A percentile compares a stretch with the other conserved stretches of the same genome.
These are phyloP conservation scores for Pelargonium nanum DNA, from an alignment of 345 rosid genomes.

Conservation along the genomic window DNA sequence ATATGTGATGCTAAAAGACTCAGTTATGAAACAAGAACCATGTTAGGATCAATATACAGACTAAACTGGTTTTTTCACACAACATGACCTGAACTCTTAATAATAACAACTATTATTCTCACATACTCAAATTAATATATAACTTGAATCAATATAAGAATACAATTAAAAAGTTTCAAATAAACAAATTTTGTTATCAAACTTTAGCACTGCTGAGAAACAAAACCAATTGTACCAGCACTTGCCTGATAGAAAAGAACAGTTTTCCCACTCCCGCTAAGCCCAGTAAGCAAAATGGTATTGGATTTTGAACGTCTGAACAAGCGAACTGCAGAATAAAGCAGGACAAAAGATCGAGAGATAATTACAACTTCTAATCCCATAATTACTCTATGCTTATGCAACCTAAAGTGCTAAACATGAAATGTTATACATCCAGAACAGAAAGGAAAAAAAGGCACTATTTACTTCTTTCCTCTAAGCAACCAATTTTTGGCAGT, in stretches of 20 bases:
- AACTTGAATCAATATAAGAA: too few relatives aligned
- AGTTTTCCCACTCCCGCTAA: background rate
- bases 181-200: background rate
- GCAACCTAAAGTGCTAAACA: too few relatives aligned
- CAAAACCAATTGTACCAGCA: background rate
- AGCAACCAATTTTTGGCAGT: background rate
- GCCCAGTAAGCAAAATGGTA: background rate
- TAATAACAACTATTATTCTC: too few relatives aligned
- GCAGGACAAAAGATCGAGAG: background rate
- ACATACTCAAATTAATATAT: too few relatives aligned
- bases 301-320: background rate
- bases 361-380: background rate
- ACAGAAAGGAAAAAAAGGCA: background rate
- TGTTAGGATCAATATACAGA: too few relatives aligned
- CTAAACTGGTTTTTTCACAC: too few relatives aligned
- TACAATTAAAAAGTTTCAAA: too few relatives aligned
- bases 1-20: too few relatives aligned
- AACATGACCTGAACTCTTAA: too few relatives aligned
- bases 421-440: too few relatives aligned
- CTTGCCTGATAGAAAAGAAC: conserved; percentile 1
- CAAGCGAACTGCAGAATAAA: background rate
- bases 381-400: too few relatives aligned
- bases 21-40: too few relatives aligned
- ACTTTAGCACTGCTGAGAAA: background rate
- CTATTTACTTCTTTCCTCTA: background rate